These are phyloP conservation scores for Fragaria iinumae DNA, from an alignment of 306 rosid species.

Conservation along the genomic window DNA sequence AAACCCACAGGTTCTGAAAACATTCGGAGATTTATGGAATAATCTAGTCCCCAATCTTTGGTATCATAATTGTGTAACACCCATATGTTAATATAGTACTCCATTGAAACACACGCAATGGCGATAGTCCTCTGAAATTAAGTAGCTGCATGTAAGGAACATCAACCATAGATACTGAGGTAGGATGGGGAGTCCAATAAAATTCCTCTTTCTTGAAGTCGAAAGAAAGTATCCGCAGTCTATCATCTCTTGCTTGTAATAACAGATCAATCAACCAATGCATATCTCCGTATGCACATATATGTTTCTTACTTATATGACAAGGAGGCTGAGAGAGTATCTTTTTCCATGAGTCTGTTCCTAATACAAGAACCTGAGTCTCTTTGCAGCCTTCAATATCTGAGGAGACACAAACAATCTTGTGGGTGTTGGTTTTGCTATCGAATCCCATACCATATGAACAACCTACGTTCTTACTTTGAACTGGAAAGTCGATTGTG, in stretches of 20 bases:
- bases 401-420: neutral
- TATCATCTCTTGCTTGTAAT: neutral
- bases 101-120: neutral
- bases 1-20: no score
- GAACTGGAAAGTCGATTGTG: neutral
- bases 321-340: neutral
- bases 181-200: neutral
- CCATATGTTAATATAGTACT: neutral
- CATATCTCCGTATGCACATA: neutral
- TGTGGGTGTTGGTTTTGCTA: neutral
- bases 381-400: neutral
- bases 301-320: neutral
- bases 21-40: no score
- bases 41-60: neutral
- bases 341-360: neutral
- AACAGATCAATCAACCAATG: neutral
- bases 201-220: neutral
- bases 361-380: neutral
- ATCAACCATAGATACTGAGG: neutral
- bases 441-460: slow-evolving; percentile 1
- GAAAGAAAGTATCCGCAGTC: neutral
- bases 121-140: neutral
- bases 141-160: neutral
- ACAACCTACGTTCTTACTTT: neutral
- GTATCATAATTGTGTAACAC: neutral